Base-by-base conservation (phyloP, 2,329 filamentous ascomycete species). In the Pseudopyrenochaeta lycopersici region DNA sequence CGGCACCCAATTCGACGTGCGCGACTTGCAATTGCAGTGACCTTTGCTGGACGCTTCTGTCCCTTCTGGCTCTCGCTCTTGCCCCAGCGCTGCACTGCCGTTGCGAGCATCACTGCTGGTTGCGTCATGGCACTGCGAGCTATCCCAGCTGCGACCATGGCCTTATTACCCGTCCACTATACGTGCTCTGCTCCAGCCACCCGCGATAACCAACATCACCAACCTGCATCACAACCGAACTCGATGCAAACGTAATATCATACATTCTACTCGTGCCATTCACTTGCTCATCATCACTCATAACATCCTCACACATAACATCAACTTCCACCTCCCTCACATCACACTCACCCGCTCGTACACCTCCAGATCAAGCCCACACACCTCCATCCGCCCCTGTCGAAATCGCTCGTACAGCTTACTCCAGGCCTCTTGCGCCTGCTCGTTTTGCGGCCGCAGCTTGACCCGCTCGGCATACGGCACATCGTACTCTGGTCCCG, bases 401-500 rank as follows among this genome's bases (percentile, higher is more conserved):
- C 80, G 77, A 64, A 81, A 84, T 30, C 71, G 66, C 32, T 80
- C 79, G 58, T 84, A 84, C 52, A 83, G 64, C 46, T 71, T 76
- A 58, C 80, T 80, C 81, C 82, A 84, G 23, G 77, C 73, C 66
- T 76, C 77, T 52, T 80, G 73, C 7, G 80, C 79, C 50, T 81
- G 76, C 40, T 75, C 75, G 47, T 80, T 77, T 57, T 70, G 65
- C n/a, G 81, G 81, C 45, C 79, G 67, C 23, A 80, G 70, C 30
- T 66, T 70, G 10, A 76, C 71, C 43, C 77, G 73, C 39, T 75
- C 70, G 2, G 70, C 54, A 62, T 75, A 82, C 1, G 80, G 79
- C 6, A 82, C 73, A 53, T 82, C 80, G 63, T 79, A 81, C 62
- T 82, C 78, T n/a, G 81, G 80, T 10, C 80, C 80, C 9, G 80